Percentiles rank a stretch among this genome's conserved stretches.
These are phyloP conservation scores for Lignosus rhinocerotis DNA, from an alignment of 1,284 basidiomycete species.

Conservation along the genomic window DNA sequence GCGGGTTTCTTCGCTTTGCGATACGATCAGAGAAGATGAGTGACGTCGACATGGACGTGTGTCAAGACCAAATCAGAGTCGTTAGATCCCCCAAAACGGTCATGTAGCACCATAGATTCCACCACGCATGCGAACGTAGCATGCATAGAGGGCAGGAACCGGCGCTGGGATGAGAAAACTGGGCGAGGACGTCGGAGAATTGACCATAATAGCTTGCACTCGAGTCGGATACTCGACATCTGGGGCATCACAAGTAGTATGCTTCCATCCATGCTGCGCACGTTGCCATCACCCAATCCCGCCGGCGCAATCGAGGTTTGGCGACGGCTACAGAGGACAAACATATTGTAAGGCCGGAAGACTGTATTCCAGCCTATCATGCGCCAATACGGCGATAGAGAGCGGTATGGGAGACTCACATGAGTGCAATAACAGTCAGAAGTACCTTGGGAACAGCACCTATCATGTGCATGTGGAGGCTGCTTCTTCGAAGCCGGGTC, in stretches of 20 bases:
- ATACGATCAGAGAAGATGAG: background rate
- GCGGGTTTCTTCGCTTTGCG: conserved; percentile 8
- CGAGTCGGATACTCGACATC: background rate
- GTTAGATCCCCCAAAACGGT: background rate
- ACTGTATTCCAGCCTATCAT: background rate
- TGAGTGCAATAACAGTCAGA: background rate
- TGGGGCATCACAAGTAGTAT: background rate
- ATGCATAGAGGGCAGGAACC: conserved; percentile 2
- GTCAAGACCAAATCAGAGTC: background rate
- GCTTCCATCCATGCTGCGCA: background rate
- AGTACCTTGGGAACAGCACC: background rate
- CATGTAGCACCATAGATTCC: background rate
- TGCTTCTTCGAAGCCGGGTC: conserved; percentile 12
- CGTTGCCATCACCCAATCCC: background rate
- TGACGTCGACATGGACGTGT: background rate
- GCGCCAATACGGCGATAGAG: background rate
- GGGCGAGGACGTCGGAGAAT: conserved; percentile 15
- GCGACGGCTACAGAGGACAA: background rate
- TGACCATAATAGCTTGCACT: background rate
- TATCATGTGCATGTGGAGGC: conserved; percentile 13
- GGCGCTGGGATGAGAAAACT: conserved; percentile 10
- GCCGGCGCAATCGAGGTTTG: background rate
- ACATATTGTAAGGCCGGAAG: no score
- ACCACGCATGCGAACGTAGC: conserved; percentile 12
- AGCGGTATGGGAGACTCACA: background rate